Evolutionary conservation across 139 green algal species (phyloP).

Genomic region (Volvox africanus): DNA sequence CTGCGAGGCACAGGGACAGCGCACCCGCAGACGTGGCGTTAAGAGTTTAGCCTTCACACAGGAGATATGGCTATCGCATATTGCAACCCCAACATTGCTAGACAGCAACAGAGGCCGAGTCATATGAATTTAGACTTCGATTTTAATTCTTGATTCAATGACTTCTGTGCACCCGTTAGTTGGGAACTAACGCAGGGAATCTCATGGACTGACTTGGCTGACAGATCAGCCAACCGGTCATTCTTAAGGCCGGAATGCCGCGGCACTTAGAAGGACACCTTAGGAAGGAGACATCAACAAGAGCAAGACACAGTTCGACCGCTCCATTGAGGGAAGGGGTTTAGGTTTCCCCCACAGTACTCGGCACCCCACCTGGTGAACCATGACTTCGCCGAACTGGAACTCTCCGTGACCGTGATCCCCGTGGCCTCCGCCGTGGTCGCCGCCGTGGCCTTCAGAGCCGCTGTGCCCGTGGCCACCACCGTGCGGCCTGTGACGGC

Average conservation of each 20-base stretch:
- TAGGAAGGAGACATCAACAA: background rate
- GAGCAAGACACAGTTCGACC: slow-evolving; percentile 48
- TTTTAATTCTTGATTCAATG: too few species aligned
- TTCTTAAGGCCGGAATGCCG: slow-evolving; percentile 64
- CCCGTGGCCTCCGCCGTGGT: background rate
- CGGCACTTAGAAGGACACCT: slow-evolving; percentile 55
- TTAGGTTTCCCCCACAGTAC: slow-evolving; percentile 70
- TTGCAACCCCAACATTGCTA: slow-evolving; percentile 94
- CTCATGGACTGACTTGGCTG: slow-evolving; percentile 90
- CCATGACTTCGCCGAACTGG: slow-evolving; percentile 88
- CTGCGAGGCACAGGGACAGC: slow-evolving; percentile 92
- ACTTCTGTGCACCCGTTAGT: too few species aligned
- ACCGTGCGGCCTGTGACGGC: too few species aligned
- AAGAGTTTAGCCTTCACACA: slow-evolving; percentile 98
- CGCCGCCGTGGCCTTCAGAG: background rate
- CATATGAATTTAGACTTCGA: too few species aligned
- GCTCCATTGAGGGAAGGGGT: slow-evolving; percentile 88
- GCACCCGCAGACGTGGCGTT: slow-evolving; percentile 61
- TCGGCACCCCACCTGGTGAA: slow-evolving; percentile 61
- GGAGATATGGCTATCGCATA: slow-evolving; percentile 96
- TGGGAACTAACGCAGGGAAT: slow-evolving; percentile 97
- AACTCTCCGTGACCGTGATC: slow-evolving; percentile 65
- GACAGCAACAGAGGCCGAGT: too few species aligned
- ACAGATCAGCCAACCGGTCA: slow-evolving; percentile 92
- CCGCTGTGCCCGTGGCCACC: too few species aligned